Evolutionary conservation across 331 rosid species (phyloP).

Genomic region (Stylosanthes scabra): DNA sequence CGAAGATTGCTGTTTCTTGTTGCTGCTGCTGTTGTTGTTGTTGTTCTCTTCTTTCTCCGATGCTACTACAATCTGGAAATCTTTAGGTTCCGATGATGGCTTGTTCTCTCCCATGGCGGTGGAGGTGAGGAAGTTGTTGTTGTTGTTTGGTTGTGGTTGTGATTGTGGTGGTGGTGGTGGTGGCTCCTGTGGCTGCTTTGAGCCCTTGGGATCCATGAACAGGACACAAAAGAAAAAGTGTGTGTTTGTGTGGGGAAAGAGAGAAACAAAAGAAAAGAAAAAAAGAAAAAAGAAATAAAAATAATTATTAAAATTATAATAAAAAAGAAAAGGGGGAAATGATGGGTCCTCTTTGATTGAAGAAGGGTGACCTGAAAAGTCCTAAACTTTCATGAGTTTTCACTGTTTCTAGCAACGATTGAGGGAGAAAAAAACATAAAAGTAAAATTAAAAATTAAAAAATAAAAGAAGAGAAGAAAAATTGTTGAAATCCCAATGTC

Average conservation of each 20-base stretch:
- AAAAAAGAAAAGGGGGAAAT: slow-evolving; percentile 12
- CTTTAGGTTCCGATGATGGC: slow-evolving; percentile 63
- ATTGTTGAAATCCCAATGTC: slow-evolving; percentile 56
- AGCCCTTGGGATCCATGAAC: slow-evolving; percentile 93
- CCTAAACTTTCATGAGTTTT: slow-evolving; percentile 79
- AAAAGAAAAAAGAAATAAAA: no score
- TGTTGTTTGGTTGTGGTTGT: background rate
- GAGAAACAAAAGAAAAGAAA: background rate
- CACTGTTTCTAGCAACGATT: slow-evolving; percentile 76
- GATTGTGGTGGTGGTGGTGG: slow-evolving; percentile 40
- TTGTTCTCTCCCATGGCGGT: slow-evolving; percentile 74
- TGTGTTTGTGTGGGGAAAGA: background rate
- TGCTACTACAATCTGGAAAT: slow-evolving; percentile 64
- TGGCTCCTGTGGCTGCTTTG: slow-evolving; percentile 53
- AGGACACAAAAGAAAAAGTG: slow-evolving; percentile 24
- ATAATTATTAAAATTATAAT: background rate
- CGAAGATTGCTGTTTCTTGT: slow-evolving; percentile 42
- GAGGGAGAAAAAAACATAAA: slow-evolving; percentile 45
- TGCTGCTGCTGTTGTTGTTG: no score
- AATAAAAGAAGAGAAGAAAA: slow-evolving; percentile 38
- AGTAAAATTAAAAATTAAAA: no score
- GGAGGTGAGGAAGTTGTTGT: background rate
- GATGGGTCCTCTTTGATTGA: slow-evolving; percentile 71
- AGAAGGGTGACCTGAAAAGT: slow-evolving; percentile 75
- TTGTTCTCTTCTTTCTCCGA: slow-evolving; percentile 61